Evolutionary conservation across 306 rosid species (phyloP).

Genomic region (Cucurbita ficifolia): DNA sequence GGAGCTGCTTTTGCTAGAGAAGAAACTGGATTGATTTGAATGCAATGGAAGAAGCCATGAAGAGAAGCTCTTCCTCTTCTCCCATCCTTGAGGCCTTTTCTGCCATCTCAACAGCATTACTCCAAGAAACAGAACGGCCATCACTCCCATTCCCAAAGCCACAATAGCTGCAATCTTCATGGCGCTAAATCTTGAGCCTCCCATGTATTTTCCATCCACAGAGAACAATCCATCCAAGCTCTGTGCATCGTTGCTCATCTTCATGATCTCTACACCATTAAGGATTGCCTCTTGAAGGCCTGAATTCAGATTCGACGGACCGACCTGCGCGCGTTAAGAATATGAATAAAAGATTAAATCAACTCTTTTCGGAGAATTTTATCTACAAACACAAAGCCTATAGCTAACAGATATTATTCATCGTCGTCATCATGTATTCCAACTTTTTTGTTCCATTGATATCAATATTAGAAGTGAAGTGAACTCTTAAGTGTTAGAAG

Average conservation of each 20-base stretch:
- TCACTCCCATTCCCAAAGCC: conserved; percentile 33
- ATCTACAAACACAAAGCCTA: too few species aligned
- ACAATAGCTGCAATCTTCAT: conserved; percentile 26
- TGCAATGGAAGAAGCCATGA: conserved; percentile 58
- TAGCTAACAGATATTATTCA: too few species aligned
- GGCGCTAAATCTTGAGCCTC: conserved; percentile 6
- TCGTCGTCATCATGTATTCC: too few species aligned
- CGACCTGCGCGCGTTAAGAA: conserved; percentile 10
- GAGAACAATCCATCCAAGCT: conserved; percentile 48
- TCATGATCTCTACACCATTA: conserved; percentile 72
- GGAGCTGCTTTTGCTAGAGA: conserved; percentile 21
- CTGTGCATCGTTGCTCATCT: conserved; percentile 39
- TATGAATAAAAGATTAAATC: neutral
- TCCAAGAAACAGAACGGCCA: conserved; percentile 20
- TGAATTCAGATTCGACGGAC: conserved; percentile 25
- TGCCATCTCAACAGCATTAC: conserved; percentile 27
- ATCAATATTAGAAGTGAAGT: too few species aligned
- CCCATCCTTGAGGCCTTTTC: conserved; percentile 40
- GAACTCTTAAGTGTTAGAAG: too few species aligned
- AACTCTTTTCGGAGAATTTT: too few species aligned
- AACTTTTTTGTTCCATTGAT: neutral
- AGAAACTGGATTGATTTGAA: conserved; percentile 2
- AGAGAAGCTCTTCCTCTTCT: conserved; percentile 29
- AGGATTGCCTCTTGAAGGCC: conserved; percentile 40
- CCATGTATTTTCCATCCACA: conserved; percentile 36